phyloP scores from a whole-genome alignment of 2,329 filamentous ascomycete species.

The Curvularia lunata region DNA sequence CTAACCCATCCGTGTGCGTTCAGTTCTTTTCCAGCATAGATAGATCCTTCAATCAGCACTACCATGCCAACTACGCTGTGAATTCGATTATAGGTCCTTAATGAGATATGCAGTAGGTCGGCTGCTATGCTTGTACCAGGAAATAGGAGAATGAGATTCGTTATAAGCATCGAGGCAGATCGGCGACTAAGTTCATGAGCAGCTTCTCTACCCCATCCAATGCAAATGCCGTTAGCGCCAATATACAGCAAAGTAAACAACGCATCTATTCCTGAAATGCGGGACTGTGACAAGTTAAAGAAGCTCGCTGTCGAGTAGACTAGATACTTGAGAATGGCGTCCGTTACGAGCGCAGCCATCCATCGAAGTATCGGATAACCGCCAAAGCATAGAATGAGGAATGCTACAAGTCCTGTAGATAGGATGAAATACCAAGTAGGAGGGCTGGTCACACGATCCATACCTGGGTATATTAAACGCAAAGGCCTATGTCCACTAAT shows the following conservation, averaged over 20 bases:
- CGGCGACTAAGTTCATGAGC: conserved; percentile 14
- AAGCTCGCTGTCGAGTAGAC: conserved; percentile 16
- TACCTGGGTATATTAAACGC: not conserved
- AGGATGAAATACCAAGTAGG: conserved; percentile 14
- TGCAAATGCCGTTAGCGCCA: conserved; percentile 14
- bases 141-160: conserved; percentile 18
- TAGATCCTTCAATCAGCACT: conserved; percentile 11
- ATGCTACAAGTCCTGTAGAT: conserved; percentile 1
- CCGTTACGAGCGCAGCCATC: conserved; percentile 8
- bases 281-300: not conserved
- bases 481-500: conserved; percentile 2
- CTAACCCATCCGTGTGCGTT: not conserved
- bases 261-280: conserved; percentile 2
- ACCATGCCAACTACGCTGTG: conserved; percentile 13
- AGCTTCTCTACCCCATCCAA: conserved; percentile 8
- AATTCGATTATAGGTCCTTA: conserved; percentile 6
- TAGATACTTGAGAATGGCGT: conserved; percentile 14
- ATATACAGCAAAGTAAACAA: conserved; percentile 8
- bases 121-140: conserved; percentile 12
- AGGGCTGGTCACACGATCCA: conserved; percentile 4
- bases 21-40: conserved; percentile 12
- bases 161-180: conserved; percentile 17
- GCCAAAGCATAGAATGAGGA: conserved; percentile 9
- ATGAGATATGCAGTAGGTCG: conserved; percentile 14
- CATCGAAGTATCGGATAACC: not conserved